Percentiles rank a stretch among this genome's conserved stretches.
These are phyloP conservation scores for Aleurites moluccanus DNA, from an alignment of 441 rosid species.

Conservation along the genomic window DNA sequence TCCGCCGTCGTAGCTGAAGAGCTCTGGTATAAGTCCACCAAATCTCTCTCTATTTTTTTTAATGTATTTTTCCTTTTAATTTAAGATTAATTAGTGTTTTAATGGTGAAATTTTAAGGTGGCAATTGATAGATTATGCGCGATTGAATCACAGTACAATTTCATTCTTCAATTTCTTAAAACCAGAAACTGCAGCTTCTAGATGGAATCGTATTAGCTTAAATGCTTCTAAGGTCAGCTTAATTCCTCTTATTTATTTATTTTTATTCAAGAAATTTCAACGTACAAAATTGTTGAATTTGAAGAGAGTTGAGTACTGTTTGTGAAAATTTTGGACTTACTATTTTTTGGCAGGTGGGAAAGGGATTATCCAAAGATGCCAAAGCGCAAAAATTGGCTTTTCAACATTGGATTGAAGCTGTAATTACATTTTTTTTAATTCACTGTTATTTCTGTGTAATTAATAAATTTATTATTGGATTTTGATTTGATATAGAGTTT, in stretches of 20 bases:
- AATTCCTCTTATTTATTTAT: neutral
- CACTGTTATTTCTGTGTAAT: neutral
- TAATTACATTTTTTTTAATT: slow-evolving; percentile 25
- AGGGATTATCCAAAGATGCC: slow-evolving; percentile 70
- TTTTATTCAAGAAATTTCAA: neutral
- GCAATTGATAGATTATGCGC: slow-evolving; percentile 80
- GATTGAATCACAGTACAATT: slow-evolving; percentile 71
- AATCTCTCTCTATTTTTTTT: neutral
- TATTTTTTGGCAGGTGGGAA: slow-evolving; percentile 66
- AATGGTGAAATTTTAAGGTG: slow-evolving; percentile 52
- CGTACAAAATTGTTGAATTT: neutral
- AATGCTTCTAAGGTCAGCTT: slow-evolving; percentile 77
- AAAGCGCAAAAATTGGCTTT: slow-evolving; percentile 91
- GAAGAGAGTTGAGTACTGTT: neutral
- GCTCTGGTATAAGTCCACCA: slow-evolving; percentile 57
- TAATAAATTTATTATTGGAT: neutral
- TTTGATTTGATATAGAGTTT: neutral
- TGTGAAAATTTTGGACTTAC: neutral
- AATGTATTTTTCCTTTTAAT: neutral
- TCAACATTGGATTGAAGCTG: slow-evolving; percentile 98
- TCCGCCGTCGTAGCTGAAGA: slow-evolving; percentile 91
- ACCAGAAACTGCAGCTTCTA: slow-evolving; percentile 69
- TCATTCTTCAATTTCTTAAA: slow-evolving; percentile 68
- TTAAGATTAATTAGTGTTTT: neutral
- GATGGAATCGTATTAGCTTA: slow-evolving; percentile 70